Percentiles rank a stretch among this genome's conserved stretches.
Conservation (phyloP, 2,329 filamentous ascomycete species). For the Fusarium compactum region DNA sequence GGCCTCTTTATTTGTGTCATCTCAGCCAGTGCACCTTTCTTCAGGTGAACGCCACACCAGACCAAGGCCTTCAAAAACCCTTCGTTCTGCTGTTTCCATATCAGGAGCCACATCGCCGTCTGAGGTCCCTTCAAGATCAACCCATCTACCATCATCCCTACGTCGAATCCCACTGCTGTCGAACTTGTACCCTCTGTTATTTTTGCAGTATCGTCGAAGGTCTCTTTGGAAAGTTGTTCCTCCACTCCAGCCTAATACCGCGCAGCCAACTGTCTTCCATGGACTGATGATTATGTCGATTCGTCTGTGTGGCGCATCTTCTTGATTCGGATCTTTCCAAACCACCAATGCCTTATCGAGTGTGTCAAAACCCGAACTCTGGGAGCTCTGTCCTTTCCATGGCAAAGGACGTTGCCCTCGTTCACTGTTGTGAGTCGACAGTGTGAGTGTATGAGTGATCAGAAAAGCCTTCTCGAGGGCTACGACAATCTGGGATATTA, state of each 20-base stretch:
- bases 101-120: slow-evolving; percentile 63
- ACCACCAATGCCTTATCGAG: slow-evolving; percentile 93
- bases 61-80: slow-evolving; percentile 82
- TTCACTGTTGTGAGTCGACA: slow-evolving; percentile 77
- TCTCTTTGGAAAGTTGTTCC: slow-evolving; percentile 93
- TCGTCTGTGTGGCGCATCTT: slow-evolving; percentile 71
- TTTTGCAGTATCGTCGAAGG: slow-evolving; percentile 81
- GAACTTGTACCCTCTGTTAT: slow-evolving; percentile 81
- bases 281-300: slow-evolving; percentile 94
- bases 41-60: slow-evolving; percentile 74
- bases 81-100: slow-evolving; percentile 80
- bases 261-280: slow-evolving; percentile 90
- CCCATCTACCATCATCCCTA: slow-evolving; percentile 71
- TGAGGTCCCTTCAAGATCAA: slow-evolving; percentile 73
- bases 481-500: slow-evolving; percentile 78
- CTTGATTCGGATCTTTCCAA: slow-evolving; percentile 71
- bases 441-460: slow-evolving; percentile 84
- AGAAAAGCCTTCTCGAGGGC: slow-evolving; percentile 75
- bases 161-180: slow-evolving; percentile 88
- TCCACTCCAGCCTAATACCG: slow-evolving; percentile 87
- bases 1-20: not conserved
- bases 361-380: slow-evolving; percentile 79
- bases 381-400: slow-evolving; percentile 60
- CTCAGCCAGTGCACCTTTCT: slow-evolving; percentile 76
- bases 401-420: slow-evolving; percentile 73